Conservation (phyloP, 2,329 filamentous ascomycete species). For the Sclerotinia borealis region DNA sequence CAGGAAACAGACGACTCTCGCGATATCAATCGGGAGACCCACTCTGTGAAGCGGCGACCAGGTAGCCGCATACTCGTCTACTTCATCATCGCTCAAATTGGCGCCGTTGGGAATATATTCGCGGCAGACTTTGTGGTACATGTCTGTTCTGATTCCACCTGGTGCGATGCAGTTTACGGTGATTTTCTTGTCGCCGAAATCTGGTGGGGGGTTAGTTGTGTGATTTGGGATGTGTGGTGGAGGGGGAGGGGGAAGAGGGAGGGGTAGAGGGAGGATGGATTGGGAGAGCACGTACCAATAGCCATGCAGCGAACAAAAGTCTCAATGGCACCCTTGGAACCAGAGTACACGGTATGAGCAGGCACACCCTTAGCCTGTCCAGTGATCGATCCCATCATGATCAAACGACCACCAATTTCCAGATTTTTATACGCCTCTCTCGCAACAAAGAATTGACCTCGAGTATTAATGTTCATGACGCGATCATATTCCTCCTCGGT, state of each 20-base stretch:
- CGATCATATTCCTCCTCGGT: slow-evolving; percentile 30
- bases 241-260: background rate
- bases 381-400: slow-evolving; percentile 69
- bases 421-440: slow-evolving; percentile 69
- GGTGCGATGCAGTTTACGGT: slow-evolving; percentile 64
- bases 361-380: slow-evolving; percentile 61
- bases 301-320: slow-evolving; percentile 71
- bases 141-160: slow-evolving; percentile 59
- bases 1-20: slow-evolving; percentile 57
- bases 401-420: slow-evolving; percentile 62
- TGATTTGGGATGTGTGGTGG: slow-evolving; percentile 37
- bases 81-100: slow-evolving; percentile 49
- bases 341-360: slow-evolving; percentile 68
- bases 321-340: slow-evolving; percentile 70
- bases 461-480: slow-evolving; percentile 60
- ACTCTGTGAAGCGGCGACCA: slow-evolving; percentile 61
- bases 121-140: slow-evolving; percentile 62
- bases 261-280: background rate
- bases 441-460: slow-evolving; percentile 69
- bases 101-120: slow-evolving; percentile 56
- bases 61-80: slow-evolving; percentile 55
- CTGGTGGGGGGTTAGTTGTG: slow-evolving; percentile 52
- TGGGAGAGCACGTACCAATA: slow-evolving; percentile 44
- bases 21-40: slow-evolving; percentile 62
- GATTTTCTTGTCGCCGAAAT: slow-evolving; percentile 57